phyloP scores from a whole-genome alignment of 306 rosid genomes.

The Castanea crenata region DNA sequence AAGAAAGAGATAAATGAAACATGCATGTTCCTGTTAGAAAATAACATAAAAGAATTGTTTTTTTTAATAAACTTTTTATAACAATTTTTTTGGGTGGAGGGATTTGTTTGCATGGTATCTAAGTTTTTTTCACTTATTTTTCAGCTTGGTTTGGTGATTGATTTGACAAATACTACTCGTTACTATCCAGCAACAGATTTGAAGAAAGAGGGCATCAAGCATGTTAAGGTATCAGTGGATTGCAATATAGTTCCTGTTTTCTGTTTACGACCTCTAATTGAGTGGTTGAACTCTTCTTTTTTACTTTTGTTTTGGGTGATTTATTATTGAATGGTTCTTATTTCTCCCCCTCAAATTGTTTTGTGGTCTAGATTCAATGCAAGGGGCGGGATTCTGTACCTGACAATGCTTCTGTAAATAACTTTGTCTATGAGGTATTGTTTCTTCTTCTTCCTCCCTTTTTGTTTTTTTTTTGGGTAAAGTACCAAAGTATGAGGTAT shows the following conservation, averaged over 20 bases:
- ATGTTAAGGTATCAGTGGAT: conserved; percentile 70
- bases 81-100: no score
- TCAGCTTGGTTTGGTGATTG: conserved; percentile 99
- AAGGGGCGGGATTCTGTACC: conserved; percentile 94
- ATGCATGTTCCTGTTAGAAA: background rate
- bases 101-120: conserved; percentile 2
- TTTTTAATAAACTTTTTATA: no score
- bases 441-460: no score
- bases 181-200: conserved; percentile 79
- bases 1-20: background rate
- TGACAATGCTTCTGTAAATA: conserved; percentile 81
- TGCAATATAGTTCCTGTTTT: conserved; percentile 13
- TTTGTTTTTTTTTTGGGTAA: no score
- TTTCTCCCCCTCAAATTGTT: conserved; percentile 26
- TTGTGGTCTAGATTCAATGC: conserved; percentile 81
- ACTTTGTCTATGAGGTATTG: conserved; percentile 81
- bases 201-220: conserved; percentile 95
- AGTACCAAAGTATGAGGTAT: background rate
- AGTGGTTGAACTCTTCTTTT: conserved; percentile 12
- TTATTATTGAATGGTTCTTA: background rate
- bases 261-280: conserved; percentile 1
- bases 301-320: background rate
- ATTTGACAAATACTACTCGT: conserved; percentile 89
- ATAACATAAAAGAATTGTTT: background rate
- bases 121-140: conserved; percentile 31